phyloP scores from a whole-genome alignment of 306 rosid genomes.

The Senna tora region DNA sequence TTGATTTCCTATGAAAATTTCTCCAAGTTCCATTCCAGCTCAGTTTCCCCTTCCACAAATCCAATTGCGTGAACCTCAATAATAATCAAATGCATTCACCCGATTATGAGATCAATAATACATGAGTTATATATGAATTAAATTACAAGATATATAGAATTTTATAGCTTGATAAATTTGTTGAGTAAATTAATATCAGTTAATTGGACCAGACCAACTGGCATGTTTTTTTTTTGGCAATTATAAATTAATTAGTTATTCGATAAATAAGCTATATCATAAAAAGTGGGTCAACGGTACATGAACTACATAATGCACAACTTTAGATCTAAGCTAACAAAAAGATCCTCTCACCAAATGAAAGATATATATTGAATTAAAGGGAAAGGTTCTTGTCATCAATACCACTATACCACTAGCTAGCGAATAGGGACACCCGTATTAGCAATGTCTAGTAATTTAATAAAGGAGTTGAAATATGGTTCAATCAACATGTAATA shows the following conservation, averaged over 20 bases:
- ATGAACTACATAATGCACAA: constrained; percentile 37
- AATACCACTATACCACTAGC: too few relatives aligned
- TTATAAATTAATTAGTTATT: background rate
- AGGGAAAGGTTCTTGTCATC: background rate
- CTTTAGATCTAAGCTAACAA: constrained; percentile 39
- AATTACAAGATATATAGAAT: background rate
- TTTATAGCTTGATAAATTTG: background rate
- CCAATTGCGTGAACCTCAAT: background rate
- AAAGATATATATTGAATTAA: constrained; percentile 24
- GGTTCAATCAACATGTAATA: too few relatives aligned
- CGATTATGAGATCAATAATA: background rate
- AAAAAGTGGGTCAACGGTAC: constrained; percentile 48
- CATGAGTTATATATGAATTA: background rate
- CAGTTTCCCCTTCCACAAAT: background rate
- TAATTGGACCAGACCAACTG: background rate
- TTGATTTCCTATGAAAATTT: background rate
- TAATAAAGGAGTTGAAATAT: background rate
- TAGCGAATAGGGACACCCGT: too few relatives aligned
- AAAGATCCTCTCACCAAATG: constrained; percentile 37
- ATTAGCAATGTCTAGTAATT: background rate
- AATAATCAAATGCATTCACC: background rate
- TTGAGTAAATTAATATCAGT: background rate
- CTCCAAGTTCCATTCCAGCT: background rate
- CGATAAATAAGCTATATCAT: background rate
- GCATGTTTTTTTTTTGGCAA: constrained; percentile 3